Base-by-base conservation (phyloP, 768 basidiomycete genomes). In the Kwoniella sp. region DNA sequence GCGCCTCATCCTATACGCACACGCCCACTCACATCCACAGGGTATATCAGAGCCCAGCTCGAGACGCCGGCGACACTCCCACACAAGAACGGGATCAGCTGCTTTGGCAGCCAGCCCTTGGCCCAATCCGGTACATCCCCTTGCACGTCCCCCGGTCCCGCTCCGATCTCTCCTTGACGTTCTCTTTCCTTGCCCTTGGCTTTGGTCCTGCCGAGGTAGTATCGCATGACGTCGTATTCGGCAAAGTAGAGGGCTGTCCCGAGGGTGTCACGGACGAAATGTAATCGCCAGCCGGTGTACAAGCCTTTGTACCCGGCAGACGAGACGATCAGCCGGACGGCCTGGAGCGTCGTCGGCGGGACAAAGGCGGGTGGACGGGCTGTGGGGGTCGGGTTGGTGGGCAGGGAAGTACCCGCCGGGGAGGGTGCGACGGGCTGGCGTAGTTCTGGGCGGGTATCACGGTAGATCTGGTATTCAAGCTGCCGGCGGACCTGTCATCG, bases 161-260 rank as follows among this genome's bases (percentile, higher is more conserved):
- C 42, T 28, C 60, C 49, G 10, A 34, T 43, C 32, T 52, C 46
- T 22, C 31, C 44, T 20, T 52, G 28, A 1, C 36, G 25, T 8
- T 52, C 43, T 22, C 50, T 17, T 41, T 40, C 33, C 34, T 41
- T 49, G 8, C 46, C 52, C 38, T 60, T 60, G 6, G 43, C 34
- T 29, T 46, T 53, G 5, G 33, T 46, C 59, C 91, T 80, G 25
- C 92, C 92, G 39, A 93, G 78, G 14, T 90, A 65, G 77, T 89
- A 85, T 38, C 91, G 83, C 81, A 93, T 82, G 15, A 86, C 85
- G 68, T 96, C 91, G 70, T 96, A 95, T 70, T 92, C 89, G 29
- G 89, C 80, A 73, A 96, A 96, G 72, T 96, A 96, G 17, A 95
- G 77, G 4, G 85, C 86, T 11, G 92, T 93, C 41, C 90, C 91